A percentile compares a stretch with the other conserved stretches of the same genome.
phyloP scores from a whole-genome alignment of 2,329 filamentous ascomycete genomes.

The Colletotrichum tofieldiae region DNA sequence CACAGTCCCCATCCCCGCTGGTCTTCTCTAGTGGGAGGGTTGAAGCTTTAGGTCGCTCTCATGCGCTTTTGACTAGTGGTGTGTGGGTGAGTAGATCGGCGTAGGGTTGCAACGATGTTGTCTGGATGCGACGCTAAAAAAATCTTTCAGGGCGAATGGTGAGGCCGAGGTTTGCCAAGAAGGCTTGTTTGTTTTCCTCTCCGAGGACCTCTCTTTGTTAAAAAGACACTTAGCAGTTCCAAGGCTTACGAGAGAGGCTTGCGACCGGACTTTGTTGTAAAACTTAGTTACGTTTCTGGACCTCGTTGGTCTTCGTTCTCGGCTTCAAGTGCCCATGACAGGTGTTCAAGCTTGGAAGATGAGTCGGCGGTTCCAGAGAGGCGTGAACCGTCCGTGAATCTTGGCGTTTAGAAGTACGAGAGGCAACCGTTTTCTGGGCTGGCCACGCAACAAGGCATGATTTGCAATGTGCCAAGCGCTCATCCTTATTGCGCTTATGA shows the following conservation, averaged over 20 bases:
- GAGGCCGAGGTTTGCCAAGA: neutral
- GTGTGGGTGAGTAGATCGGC: neutral
- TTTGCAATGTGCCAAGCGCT: constrained; percentile 26
- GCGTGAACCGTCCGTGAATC: neutral
- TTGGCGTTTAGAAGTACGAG: constrained; percentile 19
- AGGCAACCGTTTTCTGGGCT: neutral
- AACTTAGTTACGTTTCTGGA: neutral
- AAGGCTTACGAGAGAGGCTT: neutral
- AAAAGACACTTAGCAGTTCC: neutral
- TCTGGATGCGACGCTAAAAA: neutral
- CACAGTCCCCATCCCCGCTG: neutral
- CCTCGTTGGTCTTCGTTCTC: constrained; percentile 9
- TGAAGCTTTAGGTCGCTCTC: no score
- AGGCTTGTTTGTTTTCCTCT: neutral
- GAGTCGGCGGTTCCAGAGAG: neutral
- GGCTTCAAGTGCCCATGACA: constrained; percentile 6
- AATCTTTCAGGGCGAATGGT: neutral
- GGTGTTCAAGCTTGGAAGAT: constrained; percentile 7
- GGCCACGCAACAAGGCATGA: constrained; percentile 17
- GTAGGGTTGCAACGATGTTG: constrained; percentile 1
- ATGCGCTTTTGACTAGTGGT: no score
- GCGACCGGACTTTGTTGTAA: neutral
- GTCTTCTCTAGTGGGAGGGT: neutral
- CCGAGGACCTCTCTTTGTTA: neutral
- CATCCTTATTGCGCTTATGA: neutral